Evolutionary conservation across 805 yeast species (phyloP).

Genomic region (Kodamaea leandrae): DNA sequence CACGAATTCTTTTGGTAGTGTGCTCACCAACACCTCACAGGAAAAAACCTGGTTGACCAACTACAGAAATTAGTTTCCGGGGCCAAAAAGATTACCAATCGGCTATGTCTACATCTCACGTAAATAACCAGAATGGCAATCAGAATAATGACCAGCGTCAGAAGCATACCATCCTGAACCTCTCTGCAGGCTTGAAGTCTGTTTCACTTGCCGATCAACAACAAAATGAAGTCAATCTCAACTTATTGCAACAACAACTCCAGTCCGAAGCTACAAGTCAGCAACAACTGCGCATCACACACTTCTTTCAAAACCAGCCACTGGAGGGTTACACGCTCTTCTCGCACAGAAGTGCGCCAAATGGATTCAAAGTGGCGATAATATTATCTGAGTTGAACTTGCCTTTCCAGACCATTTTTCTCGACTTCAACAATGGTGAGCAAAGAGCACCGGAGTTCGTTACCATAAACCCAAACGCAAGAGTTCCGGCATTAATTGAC

Average conservation of each 20-base stretch:
- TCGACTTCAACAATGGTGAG: constrained; percentile 85
- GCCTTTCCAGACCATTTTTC: constrained; percentile 73
- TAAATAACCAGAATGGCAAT: constrained; percentile 7
- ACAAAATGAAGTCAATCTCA: constrained; percentile 40
- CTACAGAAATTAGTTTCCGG: background rate
- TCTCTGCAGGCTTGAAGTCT: constrained; percentile 46
- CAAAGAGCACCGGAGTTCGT: constrained; percentile 93
- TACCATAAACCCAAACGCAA: constrained; percentile 90
- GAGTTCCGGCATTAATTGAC: constrained; percentile 93
- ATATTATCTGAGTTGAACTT: constrained; percentile 79
- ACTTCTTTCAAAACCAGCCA: constrained; percentile 75
- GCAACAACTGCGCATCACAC: constrained; percentile 57
- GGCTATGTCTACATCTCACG: constrained; percentile 3
- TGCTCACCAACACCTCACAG: background rate
- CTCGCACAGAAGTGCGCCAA: constrained; percentile 85
- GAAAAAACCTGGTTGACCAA: constrained; percentile 1
- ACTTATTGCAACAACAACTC: constrained; percentile 44
- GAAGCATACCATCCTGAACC: constrained; percentile 37
- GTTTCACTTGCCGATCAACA: constrained; percentile 43
- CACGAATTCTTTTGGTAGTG: background rate
- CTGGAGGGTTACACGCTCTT: constrained; percentile 80
- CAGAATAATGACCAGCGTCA: constrained; percentile 6
- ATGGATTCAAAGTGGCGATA: constrained; percentile 94
- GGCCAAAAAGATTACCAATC: constrained; percentile 1
- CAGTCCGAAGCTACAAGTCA: constrained; percentile 40